These are phyloP conservation scores for Breviolum minutum DNA, from an alignment of 73 alveolate species.

Conservation along the genomic window DNA sequence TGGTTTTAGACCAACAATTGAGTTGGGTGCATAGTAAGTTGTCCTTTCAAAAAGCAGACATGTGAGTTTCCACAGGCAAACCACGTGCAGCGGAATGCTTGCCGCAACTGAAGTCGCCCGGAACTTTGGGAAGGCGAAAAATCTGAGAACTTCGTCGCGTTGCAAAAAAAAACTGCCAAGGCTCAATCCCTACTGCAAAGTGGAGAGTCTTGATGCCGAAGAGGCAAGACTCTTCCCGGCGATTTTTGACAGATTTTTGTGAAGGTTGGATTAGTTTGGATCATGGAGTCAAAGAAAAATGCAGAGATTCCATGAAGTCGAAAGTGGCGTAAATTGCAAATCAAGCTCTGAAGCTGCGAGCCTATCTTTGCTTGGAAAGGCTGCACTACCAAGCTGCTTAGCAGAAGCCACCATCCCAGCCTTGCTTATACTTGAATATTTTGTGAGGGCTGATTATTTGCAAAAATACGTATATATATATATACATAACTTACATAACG, in stretches of 20 bases:
- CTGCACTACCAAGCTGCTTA: slow-evolving; percentile 21
- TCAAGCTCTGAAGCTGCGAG: no score
- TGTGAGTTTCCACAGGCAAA: slow-evolving; percentile 8
- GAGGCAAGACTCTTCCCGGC: slow-evolving; percentile 9
- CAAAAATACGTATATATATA: no score
- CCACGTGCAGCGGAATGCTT: slow-evolving; percentile 77
- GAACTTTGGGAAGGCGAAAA: background rate
- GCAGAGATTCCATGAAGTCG: no score
- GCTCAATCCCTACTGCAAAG: slow-evolving; percentile 90
- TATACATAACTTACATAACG: no score
- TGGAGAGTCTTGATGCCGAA: slow-evolving; percentile 49
- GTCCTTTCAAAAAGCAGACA: no score
- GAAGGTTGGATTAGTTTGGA: no score
- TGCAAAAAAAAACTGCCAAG: background rate
- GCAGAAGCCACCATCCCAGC: background rate
- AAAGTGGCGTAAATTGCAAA: no score
- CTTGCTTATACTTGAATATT: background rate
- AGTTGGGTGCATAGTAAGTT: no score
- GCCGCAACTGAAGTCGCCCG: slow-evolving; percentile 75
- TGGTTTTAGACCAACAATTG: no score
- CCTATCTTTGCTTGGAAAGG: background rate
- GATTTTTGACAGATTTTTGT: background rate
- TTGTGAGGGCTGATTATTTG: no score
- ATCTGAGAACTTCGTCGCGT: no score
- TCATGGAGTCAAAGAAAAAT: no score